These are phyloP conservation scores for Chlamydomonas reinhardtii DNA, from an alignment of 163 green algal species.

Conservation along the genomic window DNA sequence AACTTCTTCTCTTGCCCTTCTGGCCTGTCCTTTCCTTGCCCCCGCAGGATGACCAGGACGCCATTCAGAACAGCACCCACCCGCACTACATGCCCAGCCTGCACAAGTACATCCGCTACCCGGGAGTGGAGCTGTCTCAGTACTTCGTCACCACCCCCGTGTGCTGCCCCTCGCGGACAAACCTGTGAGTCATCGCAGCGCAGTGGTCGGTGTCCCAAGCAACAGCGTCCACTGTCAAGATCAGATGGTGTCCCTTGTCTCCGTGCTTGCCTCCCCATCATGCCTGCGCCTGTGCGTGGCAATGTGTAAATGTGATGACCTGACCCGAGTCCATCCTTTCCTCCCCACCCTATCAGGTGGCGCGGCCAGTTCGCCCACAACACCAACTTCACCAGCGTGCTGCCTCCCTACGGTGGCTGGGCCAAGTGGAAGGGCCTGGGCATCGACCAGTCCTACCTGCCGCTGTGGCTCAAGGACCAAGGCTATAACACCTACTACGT, in stretches of 20 bases:
- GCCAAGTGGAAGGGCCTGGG: conserved; percentile 43
- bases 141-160: conserved; percentile 48
- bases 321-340: no score
- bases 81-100: conserved; percentile 47
- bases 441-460: conserved; percentile 46
- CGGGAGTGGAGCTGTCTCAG: conserved; percentile 35
- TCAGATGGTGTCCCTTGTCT: no score
- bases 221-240: no score
- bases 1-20: no score
- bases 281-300: no score
- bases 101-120: conserved; percentile 32
- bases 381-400: conserved; percentile 48
- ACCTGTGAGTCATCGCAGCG: conserved; percentile 13
- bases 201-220: no score
- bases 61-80: conserved; percentile 36
- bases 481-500: conserved; percentile 50
- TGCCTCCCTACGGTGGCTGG: conserved; percentile 17
- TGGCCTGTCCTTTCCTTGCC: no score
- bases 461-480: conserved; percentile 34
- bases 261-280: no score
- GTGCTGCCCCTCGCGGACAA: conserved; percentile 51
- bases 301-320: no score
- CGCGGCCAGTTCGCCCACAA: conserved; percentile 51
- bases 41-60: conserved; percentile 41
- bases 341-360: not conserved